These are phyloP conservation scores for Aspergillus quadrilineatus DNA, from an alignment of 2,329 filamentous ascomycete genomes.

Conservation along the genomic window DNA sequence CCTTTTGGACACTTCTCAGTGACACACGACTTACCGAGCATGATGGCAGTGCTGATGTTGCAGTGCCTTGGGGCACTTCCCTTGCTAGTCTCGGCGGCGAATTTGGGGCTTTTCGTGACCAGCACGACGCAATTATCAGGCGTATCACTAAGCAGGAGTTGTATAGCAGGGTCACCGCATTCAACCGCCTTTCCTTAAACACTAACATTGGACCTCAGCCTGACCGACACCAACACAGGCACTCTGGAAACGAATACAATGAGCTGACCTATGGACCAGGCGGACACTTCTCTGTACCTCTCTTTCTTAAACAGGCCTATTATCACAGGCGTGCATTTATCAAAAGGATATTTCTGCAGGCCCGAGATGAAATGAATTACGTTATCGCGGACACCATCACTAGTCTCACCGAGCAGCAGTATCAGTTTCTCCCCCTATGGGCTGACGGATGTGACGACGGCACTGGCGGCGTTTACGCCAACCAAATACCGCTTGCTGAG, in stretches of 20 bases:
- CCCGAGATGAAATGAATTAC: slow-evolving; percentile 15
- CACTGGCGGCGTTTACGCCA: slow-evolving; percentile 50
- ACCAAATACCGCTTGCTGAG: slow-evolving; percentile 36
- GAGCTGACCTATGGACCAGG: background rate
- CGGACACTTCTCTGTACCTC: slow-evolving; percentile 15
- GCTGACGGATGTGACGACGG: slow-evolving; percentile 59
- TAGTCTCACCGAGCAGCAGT: slow-evolving; percentile 56
- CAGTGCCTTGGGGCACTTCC: background rate
- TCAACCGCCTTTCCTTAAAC: background rate
- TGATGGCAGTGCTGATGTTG: background rate
- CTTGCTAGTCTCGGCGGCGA: slow-evolving; percentile 15
- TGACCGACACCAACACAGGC: background rate
- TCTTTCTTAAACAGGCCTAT: slow-evolving; percentile 22
- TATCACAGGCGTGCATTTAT: slow-evolving; percentile 20
- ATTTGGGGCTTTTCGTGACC: slow-evolving; percentile 9
- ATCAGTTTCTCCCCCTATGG: slow-evolving; percentile 65
- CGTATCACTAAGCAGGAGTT: background rate
- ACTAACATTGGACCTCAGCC: background rate
- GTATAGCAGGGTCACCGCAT: background rate
- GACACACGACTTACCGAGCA: background rate
- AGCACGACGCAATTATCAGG: slow-evolving; percentile 13
- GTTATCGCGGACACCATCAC: slow-evolving; percentile 47
- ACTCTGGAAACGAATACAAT: background rate
- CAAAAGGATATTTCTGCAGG: slow-evolving; percentile 18
- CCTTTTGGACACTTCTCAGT: slow-evolving; percentile 18